These are phyloP conservation scores for Zoysia matrella DNA, from an alignment of 202 grass and related monocot species.

Conservation along the genomic window DNA sequence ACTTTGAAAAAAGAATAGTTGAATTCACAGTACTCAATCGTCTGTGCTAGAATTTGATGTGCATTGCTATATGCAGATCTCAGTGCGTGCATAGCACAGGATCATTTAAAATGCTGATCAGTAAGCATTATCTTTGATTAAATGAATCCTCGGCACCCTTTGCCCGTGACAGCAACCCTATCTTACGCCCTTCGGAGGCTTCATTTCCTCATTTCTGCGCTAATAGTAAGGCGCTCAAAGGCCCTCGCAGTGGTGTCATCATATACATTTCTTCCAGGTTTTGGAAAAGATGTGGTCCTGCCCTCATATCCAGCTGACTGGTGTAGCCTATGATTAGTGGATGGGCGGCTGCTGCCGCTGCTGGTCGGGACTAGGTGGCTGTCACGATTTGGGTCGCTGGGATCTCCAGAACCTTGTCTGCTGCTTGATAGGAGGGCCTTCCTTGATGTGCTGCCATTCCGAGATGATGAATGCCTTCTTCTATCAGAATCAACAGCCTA, in stretches of 20 bases:
- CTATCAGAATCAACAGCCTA: slow-evolving; percentile 61
- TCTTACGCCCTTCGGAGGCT: slow-evolving; percentile 30
- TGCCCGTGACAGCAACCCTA: slow-evolving; percentile 22
- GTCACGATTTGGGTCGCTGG: slow-evolving; percentile 53
- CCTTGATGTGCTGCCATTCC: slow-evolving; percentile 80
- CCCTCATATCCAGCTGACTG: slow-evolving; percentile 71
- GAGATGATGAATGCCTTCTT: slow-evolving; percentile 51
- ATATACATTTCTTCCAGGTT: slow-evolving; percentile 51
- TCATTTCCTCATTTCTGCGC: slow-evolving; percentile 72
- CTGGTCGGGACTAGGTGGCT: slow-evolving; percentile 71
- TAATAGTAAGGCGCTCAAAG: slow-evolving; percentile 90
- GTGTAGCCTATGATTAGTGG: slow-evolving; percentile 74
- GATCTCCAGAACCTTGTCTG: slow-evolving; percentile 71
- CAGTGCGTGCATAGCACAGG: slow-evolving; percentile 36
- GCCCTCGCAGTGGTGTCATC: slow-evolving; percentile 65
- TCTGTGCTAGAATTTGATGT: slow-evolving; percentile 35
- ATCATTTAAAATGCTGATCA: slow-evolving; percentile 45
- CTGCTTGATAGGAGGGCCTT: slow-evolving; percentile 78
- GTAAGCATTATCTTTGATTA: slow-evolving; percentile 39
- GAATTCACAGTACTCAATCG: slow-evolving; percentile 36
- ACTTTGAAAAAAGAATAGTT: slow-evolving; percentile 48
- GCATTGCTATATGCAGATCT: slow-evolving; percentile 27
- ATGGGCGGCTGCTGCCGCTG: slow-evolving; percentile 64
- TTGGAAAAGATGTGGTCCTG: slow-evolving; percentile 61
- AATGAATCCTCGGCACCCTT: slow-evolving; percentile 19